A percentile compares a stretch with the other conserved stretches of the same genome.
These are phyloP conservation scores for Anaeramoeba flamelloides DNA, from an alignment of 78 protist genomes.

Conservation along the genomic window DNA sequence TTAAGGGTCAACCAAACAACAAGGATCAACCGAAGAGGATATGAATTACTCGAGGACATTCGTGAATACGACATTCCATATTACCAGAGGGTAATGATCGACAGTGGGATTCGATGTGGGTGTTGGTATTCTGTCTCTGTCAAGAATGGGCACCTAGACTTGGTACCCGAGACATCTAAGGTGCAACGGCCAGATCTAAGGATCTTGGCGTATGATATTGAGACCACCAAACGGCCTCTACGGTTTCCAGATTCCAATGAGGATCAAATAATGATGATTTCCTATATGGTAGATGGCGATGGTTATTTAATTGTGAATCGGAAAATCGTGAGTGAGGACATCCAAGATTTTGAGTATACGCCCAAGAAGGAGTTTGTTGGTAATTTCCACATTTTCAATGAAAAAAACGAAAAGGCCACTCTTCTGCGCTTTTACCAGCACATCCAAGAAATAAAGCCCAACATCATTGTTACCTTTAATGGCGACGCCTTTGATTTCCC, in stretches of 20 bases:
- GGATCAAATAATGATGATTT: slow-evolving; percentile 88
- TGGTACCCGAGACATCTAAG: background rate
- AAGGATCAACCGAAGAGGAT: background rate
- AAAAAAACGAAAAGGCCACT: slow-evolving; percentile 31
- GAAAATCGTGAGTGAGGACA: slow-evolving; percentile 73
- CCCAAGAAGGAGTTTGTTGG: slow-evolving; percentile 81
- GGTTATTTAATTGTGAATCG: slow-evolving; percentile 89
- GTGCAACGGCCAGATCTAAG: slow-evolving; percentile 41
- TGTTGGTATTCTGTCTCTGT: slow-evolving; percentile 29
- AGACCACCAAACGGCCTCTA: slow-evolving; percentile 77
- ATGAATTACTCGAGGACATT: slow-evolving; percentile 39
- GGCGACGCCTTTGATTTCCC: slow-evolving; percentile 99
- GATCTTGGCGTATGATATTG: slow-evolving; percentile 96
- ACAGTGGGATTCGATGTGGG: slow-evolving; percentile 37
- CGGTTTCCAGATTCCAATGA: slow-evolving; percentile 77
- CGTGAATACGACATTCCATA: slow-evolving; percentile 95
- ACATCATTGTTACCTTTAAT: slow-evolving; percentile 83
- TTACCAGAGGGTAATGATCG: slow-evolving; percentile 75
- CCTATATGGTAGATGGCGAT: slow-evolving; percentile 81
- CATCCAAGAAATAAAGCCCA: slow-evolving; percentile 38
- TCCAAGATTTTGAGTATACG: slow-evolving; percentile 81
- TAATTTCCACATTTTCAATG: slow-evolving; percentile 70
- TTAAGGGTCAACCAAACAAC: background rate
- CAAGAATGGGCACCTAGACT: background rate
- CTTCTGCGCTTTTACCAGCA: background rate